phyloP scores from a whole-genome alignment of 768 basidiomycete species.

The Psilocybe cyanescens region DNA sequence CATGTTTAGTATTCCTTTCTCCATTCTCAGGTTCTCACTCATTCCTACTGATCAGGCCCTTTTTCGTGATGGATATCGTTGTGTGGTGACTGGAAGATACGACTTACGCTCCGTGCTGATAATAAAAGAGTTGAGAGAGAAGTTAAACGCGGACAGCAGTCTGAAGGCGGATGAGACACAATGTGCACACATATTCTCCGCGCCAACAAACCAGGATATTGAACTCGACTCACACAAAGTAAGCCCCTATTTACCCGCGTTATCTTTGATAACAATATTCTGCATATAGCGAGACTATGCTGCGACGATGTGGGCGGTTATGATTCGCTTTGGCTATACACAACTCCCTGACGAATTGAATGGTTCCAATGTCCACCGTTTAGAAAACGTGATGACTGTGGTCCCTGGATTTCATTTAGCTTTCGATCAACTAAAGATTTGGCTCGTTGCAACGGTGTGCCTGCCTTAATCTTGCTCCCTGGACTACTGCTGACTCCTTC shows the following conservation, averaged over 20 bases:
- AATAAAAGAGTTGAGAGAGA: slow-evolving; percentile 14
- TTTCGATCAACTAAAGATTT: slow-evolving; percentile 33
- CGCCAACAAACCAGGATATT: slow-evolving; percentile 23
- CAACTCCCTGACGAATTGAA: slow-evolving; percentile 11
- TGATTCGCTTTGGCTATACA: slow-evolving; percentile 29
- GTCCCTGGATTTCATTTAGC: slow-evolving; percentile 12
- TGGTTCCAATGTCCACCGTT: slow-evolving; percentile 28
- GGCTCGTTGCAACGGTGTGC: slow-evolving; percentile 23
- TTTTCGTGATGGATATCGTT: slow-evolving; percentile 37
- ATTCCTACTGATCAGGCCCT: slow-evolving; percentile 30
- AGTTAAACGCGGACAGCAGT: background rate
- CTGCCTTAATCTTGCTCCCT: background rate
- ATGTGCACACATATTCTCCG: slow-evolving; percentile 33
- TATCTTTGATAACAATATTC: slow-evolving; percentile 9
- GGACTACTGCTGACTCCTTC: background rate
- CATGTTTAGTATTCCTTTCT: background rate
- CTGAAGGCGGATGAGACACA: slow-evolving; percentile 10
- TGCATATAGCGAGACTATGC: slow-evolving; percentile 24
- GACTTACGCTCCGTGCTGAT: slow-evolving; percentile 19
- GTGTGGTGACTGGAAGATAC: slow-evolving; percentile 31
- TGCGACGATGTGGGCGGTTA: slow-evolving; percentile 27
- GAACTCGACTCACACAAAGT: slow-evolving; percentile 23
- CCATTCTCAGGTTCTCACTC: background rate
- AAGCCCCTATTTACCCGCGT: slow-evolving; percentile 4
- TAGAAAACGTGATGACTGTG: slow-evolving; percentile 37